A percentile compares a stretch with the other conserved stretches of the same genome.
These are phyloP conservation scores for Rhododendron vialii DNA, from an alignment of 148 eudicot genomes.

Conservation along the genomic window DNA sequence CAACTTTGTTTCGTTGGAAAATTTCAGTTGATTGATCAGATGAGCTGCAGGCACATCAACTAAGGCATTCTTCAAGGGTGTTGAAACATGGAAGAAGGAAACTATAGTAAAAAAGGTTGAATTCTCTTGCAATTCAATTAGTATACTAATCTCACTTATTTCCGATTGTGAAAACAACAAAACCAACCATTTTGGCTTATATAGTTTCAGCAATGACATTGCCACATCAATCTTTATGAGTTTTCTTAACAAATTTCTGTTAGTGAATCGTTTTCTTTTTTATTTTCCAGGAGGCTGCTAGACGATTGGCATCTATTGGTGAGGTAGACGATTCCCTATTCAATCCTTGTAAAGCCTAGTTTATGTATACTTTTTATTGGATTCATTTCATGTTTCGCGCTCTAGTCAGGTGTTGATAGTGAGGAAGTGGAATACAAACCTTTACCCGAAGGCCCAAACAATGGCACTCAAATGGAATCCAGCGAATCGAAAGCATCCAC, in stretches of 20 bases:
- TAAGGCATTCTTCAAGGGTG: conserved; percentile 61
- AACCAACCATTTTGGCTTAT: background rate
- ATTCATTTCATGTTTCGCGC: background rate
- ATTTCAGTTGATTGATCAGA: background rate
- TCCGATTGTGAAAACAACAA: background rate
- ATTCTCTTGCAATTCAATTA: background rate
- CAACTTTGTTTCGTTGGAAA: background rate
- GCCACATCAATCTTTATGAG: background rate
- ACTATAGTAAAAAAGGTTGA: conserved; percentile 58
- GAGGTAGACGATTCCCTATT: conserved; percentile 15
- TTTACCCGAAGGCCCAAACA: conserved; percentile 65
- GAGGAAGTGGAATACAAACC: conserved; percentile 61
- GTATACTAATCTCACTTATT: background rate
- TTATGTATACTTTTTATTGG: background rate
- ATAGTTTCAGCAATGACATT: background rate
- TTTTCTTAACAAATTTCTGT: background rate
- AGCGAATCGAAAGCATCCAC: conserved; percentile 16
- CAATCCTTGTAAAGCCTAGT: background rate
- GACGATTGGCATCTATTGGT: conserved; percentile 48
- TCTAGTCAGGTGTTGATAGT: conserved; percentile 35
- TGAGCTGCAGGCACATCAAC: conserved; percentile 62
- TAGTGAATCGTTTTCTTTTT: conserved; percentile 4
- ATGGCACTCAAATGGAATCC: conserved; percentile 13
- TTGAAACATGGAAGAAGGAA: conserved; percentile 87
- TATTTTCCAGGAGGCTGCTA: conserved; percentile 66